Percentiles rank a stretch among this genome's conserved stretches.
phyloP scores from a whole-genome alignment of 2,329 filamentous ascomycete species.

The Furcasterigmium furcatum region DNA sequence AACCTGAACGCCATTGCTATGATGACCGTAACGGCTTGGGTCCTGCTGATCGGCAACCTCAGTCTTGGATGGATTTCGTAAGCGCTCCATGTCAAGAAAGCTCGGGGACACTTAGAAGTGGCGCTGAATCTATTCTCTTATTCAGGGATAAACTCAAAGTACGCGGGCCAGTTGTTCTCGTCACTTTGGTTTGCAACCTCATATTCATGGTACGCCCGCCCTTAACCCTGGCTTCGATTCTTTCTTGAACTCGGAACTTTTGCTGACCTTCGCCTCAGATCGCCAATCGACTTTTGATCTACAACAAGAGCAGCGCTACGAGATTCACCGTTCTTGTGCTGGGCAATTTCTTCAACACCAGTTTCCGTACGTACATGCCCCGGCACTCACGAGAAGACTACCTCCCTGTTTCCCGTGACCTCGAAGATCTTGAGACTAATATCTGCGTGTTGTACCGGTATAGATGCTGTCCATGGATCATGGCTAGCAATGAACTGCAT shows the following conservation, averaged over 20 bases:
- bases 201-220: slow-evolving; percentile 4
- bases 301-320: slow-evolving; percentile 16
- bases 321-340: slow-evolving; percentile 21
- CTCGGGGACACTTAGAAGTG: not conserved
- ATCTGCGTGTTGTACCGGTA: too few relatives aligned
- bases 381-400: too few relatives aligned
- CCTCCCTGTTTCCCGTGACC: too few relatives aligned
- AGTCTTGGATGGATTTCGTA: slow-evolving; percentile 22
- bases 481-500: slow-evolving; percentile 24
- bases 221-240: too few relatives aligned
- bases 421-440: too few relatives aligned
- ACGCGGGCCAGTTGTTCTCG: slow-evolving; percentile 13
- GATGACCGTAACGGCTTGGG: slow-evolving; percentile 29
- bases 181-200: slow-evolving; percentile 9
- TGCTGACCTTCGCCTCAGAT: too few relatives aligned
- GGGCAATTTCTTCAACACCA: too few relatives aligned
- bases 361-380: too few relatives aligned
- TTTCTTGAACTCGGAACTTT: too few relatives aligned
- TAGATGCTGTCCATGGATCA: slow-evolving; percentile 20
- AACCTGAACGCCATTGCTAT: slow-evolving; percentile 28
- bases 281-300: slow-evolving; percentile 20
- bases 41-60: slow-evolving; percentile 25
- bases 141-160: slow-evolving; percentile 9
- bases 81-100: not conserved
- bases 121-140: too few relatives aligned